Conservation (phyloP, 2,329 filamentous ascomycete species). For the Mollisiaceae sp. region DNA sequence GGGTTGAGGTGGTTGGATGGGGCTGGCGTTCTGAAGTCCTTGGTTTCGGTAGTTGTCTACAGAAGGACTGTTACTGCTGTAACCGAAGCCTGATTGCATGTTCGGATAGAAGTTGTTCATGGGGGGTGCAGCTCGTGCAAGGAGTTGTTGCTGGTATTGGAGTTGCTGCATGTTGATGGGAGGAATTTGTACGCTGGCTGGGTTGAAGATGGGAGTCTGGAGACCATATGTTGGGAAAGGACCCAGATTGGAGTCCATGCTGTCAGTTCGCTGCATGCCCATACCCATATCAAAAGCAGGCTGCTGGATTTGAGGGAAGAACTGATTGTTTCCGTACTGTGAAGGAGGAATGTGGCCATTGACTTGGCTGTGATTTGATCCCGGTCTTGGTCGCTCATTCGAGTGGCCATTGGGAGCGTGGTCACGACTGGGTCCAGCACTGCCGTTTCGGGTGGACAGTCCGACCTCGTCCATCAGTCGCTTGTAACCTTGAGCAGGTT, state of each 20-base stretch:
- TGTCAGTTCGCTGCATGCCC: slow-evolving; percentile 57
- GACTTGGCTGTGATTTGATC: slow-evolving; percentile 57
- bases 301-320: slow-evolving; percentile 56
- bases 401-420: slow-evolving; percentile 45
- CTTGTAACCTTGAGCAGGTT: slow-evolving; percentile 96
- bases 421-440: slow-evolving; percentile 43
- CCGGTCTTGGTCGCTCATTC: slow-evolving; percentile 58
- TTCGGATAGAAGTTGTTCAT: slow-evolving; percentile 62
- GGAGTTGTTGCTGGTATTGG: slow-evolving; percentile 64
- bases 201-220: slow-evolving; percentile 58
- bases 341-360: slow-evolving; percentile 49
- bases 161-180: slow-evolving; percentile 58
- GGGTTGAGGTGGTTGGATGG: slow-evolving; percentile 49
- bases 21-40: slow-evolving; percentile 54
- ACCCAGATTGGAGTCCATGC: slow-evolving; percentile 55
- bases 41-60: slow-evolving; percentile 63
- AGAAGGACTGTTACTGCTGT: slow-evolving; percentile 52
- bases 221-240: slow-evolving; percentile 57
- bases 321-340: slow-evolving; percentile 53
- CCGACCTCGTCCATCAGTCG: slow-evolving; percentile 98
- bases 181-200: slow-evolving; percentile 51
- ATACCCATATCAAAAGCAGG: slow-evolving; percentile 57
- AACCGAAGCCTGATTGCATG: slow-evolving; percentile 62
- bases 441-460: slow-evolving; percentile 69
- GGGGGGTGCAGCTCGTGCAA: slow-evolving; percentile 56